phyloP scores from a whole-genome alignment of 139 green algal species.

The Medakamo hakoo region DNA sequence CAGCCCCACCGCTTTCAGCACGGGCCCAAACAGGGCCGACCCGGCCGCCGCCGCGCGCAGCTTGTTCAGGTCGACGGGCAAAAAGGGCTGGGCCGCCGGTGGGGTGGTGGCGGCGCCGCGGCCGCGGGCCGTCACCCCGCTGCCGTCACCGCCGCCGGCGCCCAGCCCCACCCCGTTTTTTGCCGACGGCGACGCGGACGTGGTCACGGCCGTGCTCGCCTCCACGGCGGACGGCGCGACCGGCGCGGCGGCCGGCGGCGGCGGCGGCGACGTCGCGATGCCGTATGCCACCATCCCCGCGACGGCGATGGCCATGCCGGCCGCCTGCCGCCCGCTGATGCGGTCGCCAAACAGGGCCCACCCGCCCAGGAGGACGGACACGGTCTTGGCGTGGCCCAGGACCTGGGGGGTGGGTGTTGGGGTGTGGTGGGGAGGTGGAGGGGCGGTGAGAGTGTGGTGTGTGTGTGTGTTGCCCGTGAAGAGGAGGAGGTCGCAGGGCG shows the following conservation, averaged over 20 bases:
- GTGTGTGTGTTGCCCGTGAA: not conserved
- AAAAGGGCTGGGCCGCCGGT: too few species aligned
- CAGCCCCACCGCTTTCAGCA: too few species aligned
- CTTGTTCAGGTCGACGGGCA: too few species aligned
- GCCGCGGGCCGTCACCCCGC: not conserved
- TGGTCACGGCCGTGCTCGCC: too few species aligned
- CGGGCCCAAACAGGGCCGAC: too few species aligned
- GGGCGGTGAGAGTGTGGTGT: not conserved
- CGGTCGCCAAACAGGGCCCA: slow-evolving; percentile 56
- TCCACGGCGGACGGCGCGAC: too few species aligned
- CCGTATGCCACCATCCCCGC: slow-evolving; percentile 64
- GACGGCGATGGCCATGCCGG: slow-evolving; percentile 58
- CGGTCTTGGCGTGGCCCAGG: slow-evolving; percentile 70
- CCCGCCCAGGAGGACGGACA: slow-evolving; percentile 56
- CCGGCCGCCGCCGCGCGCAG: too few species aligned
- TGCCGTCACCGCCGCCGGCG: too few species aligned
- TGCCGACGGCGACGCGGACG: too few species aligned
- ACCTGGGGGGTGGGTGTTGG: slow-evolving; percentile 29
- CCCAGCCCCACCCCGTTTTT: too few species aligned
- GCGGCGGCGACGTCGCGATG: not conserved
- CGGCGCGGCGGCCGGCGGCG: not conserved
- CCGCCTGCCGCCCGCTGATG: slow-evolving; percentile 36
- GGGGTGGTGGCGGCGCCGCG: too few species aligned
- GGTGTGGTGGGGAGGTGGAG: not conserved
- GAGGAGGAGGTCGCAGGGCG: too few species aligned